Evolutionary conservation across 1,284 basidiomycete genomes (phyloP).

Genomic region (Trichosporon sp.): DNA sequence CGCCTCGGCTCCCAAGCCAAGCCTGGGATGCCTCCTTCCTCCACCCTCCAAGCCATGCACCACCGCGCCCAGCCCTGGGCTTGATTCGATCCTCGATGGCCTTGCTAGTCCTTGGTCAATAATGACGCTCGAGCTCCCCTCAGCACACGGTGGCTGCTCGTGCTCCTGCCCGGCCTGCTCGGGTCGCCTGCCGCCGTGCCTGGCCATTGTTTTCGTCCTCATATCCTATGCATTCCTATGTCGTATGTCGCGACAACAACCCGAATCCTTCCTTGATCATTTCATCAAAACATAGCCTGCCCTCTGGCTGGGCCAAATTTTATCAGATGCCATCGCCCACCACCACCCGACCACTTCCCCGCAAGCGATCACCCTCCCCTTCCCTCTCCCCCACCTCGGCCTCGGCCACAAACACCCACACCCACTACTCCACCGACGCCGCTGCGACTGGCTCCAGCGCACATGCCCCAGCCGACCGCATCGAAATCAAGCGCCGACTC

Average conservation of each 20-base stretch:
- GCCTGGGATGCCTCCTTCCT: not conserved
- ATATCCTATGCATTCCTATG: not conserved
- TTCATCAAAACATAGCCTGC: not conserved
- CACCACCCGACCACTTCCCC: not conserved
- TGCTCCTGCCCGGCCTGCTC: not conserved
- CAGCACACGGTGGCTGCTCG: not conserved
- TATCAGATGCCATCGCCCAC: not conserved
- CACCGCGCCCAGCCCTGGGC: not conserved
- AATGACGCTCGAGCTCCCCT: no score
- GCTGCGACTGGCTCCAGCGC: not conserved
- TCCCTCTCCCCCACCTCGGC: not conserved
- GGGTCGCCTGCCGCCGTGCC: not conserved
- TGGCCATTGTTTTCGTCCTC: not conserved
- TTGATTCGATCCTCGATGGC: not conserved
- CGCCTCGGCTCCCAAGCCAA: not conserved
- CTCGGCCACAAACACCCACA: not conserved
- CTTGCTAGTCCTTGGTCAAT: not conserved
- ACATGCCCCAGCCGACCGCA: not conserved
- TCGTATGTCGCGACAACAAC: not conserved
- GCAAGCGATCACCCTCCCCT: not conserved
- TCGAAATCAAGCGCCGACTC: slow-evolving; percentile 32
- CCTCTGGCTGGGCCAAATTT: not conserved
- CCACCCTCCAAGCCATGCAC: not conserved
- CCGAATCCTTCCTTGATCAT: not conserved
- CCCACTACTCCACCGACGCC: not conserved